Conservation (phyloP, 768 basidiomycete genomes). For the Boletus sp. region DNA sequence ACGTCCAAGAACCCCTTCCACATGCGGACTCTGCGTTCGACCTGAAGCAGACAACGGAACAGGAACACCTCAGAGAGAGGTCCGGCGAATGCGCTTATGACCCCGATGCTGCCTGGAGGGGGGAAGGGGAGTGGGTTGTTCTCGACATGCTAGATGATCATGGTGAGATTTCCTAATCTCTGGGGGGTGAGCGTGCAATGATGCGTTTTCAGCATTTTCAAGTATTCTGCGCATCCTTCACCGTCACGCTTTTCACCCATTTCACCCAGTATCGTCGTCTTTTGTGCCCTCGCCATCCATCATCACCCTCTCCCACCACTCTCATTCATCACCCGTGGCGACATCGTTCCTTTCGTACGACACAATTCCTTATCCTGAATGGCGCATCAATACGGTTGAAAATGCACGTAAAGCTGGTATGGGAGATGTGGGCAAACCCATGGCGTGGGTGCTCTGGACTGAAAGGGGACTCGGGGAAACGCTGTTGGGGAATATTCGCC, state of each 20-base stretch:
- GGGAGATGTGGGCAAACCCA: slow-evolving; percentile 52
- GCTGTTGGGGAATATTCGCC: slow-evolving; percentile 19
- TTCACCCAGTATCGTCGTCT: slow-evolving; percentile 35
- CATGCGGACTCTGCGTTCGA: background rate
- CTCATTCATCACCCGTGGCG: background rate
- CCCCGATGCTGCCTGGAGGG: slow-evolving; percentile 8
- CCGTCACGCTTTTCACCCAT: slow-evolving; percentile 34
- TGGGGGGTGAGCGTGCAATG: background rate
- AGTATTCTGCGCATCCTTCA: slow-evolving; percentile 54
- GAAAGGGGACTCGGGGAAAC: slow-evolving; percentile 23
- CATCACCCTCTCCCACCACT: slow-evolving; percentile 52
- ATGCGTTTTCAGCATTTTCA: slow-evolving; percentile 37
- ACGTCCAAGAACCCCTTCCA: background rate
- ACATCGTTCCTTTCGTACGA: slow-evolving; percentile 28
- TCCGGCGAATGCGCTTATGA: background rate
- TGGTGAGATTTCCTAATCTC: slow-evolving; percentile 26
- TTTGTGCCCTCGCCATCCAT: slow-evolving; percentile 45
- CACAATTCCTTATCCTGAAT: slow-evolving; percentile 61
- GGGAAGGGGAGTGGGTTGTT: slow-evolving; percentile 46
- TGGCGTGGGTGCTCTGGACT: slow-evolving; percentile 45
- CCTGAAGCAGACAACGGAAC: slow-evolving; percentile 3
- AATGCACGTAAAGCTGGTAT: slow-evolving; percentile 56
- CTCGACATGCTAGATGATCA: slow-evolving; percentile 49
- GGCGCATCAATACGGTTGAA: slow-evolving; percentile 50
- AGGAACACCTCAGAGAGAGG: background rate